Evolutionary conservation across 2,329 filamentous ascomycete species (phyloP).

Genomic region (Scedosporium aurantiacum): DNA sequence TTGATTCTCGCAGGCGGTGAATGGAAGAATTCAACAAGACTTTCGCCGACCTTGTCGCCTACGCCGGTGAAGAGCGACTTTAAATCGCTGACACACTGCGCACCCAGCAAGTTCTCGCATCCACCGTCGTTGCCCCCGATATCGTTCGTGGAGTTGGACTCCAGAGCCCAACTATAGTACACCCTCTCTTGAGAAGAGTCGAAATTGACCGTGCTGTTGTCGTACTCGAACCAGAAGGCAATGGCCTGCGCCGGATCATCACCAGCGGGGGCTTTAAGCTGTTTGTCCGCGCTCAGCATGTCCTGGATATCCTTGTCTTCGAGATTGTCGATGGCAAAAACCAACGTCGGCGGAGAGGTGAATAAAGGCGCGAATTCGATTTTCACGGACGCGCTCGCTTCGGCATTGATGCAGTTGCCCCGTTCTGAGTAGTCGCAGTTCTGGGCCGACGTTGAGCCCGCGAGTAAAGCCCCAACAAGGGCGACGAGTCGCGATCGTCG

Average conservation of each 20-base stretch:
- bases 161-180: slow-evolving; percentile 5
- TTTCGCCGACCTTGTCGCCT: too few species aligned
- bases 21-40: too few species aligned
- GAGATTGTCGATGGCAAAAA: slow-evolving; percentile 5
- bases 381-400: not conserved
- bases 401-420: not conserved
- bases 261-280: not conserved
- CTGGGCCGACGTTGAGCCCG: too few species aligned
- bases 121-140: slow-evolving; percentile 7
- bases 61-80: too few species aligned
- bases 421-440: not conserved
- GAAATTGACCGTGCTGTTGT: slow-evolving; percentile 5
- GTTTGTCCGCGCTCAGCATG: not conserved
- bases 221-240: slow-evolving; percentile 4
- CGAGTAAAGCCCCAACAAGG: too few species aligned
- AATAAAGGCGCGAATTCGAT: slow-evolving; percentile 4
- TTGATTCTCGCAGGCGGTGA: too few species aligned
- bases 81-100: not conserved
- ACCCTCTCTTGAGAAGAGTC: not conserved
- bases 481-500: too few species aligned
- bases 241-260: slow-evolving; percentile 6
- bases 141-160: slow-evolving; percentile 4
- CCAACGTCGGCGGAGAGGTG: slow-evolving; percentile 4
- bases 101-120: slow-evolving; percentile 4
- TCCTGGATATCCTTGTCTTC: slow-evolving; percentile 3